Percentiles rank a stretch among this genome's conserved stretches.
Conservation (phyloP, 2,329 filamentous ascomycete genomes). For the Sarocladium brachiariae region DNA sequence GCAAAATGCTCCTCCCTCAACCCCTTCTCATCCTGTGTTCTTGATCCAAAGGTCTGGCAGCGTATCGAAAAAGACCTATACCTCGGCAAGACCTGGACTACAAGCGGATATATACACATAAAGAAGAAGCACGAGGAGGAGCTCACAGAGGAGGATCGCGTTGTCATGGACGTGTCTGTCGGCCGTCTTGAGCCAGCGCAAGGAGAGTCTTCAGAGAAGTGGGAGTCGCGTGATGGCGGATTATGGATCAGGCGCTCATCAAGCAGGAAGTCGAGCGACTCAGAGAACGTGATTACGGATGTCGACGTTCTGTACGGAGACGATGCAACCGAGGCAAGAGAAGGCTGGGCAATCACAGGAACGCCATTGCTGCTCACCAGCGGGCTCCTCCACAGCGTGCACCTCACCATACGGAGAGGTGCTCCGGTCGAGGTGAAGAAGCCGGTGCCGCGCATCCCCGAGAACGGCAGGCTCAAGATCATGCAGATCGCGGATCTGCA, state of each 20-base stretch:
- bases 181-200: conserved; percentile 61
- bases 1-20: conserved; percentile 70
- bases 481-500: conserved; percentile 95
- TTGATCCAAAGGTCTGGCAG: conserved; percentile 68
- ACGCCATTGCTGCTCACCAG: conserved; percentile 66
- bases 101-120: conserved; percentile 74
- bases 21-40: conserved; percentile 65
- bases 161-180: conserved; percentile 73
- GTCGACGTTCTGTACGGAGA: conserved; percentile 85
- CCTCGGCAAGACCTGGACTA: conserved; percentile 65
- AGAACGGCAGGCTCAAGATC: conserved; percentile 94
- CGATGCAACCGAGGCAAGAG: conserved; percentile 83
- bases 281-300: conserved; percentile 66
- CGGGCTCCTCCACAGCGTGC: conserved; percentile 56
- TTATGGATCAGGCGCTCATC: conserved; percentile 76
- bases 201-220: conserved; percentile 44
- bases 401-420: conserved; percentile 74
- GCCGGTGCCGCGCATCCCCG: conserved; percentile 68
- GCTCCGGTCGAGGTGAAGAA: conserved; percentile 56
- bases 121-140: conserved; percentile 83
- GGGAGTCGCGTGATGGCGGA: conserved; percentile 72
- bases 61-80: conserved; percentile 87
- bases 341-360: conserved; percentile 75
- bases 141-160: conserved; percentile 63
- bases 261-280: conserved; percentile 68